phyloP scores from a whole-genome alignment of 345 rosid genomes.

The Physaria fendleri region DNA sequence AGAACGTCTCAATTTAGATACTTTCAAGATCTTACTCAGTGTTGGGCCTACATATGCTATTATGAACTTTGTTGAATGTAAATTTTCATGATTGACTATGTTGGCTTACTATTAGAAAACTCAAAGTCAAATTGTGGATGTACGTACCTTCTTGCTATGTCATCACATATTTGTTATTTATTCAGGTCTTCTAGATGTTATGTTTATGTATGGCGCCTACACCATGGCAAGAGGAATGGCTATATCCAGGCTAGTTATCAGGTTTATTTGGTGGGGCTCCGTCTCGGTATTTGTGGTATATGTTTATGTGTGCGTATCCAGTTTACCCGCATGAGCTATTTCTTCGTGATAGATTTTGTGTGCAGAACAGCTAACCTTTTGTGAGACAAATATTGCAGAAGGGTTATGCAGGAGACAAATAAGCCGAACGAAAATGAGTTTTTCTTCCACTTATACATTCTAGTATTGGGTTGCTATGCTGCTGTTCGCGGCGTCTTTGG shows the following conservation, averaged over 20 bases:
- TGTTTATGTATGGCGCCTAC: slow-evolving; percentile 95
- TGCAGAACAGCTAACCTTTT: slow-evolving; percentile 14
- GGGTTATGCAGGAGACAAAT: slow-evolving; percentile 65
- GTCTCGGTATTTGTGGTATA: slow-evolving; percentile 63
- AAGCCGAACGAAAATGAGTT: slow-evolving; percentile 50
- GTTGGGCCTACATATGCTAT: slow-evolving; percentile 80
- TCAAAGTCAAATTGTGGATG: slow-evolving; percentile 9
- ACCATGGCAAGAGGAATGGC: slow-evolving; percentile 95
- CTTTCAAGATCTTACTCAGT: slow-evolving; percentile 76
- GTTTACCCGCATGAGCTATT: not conserved
- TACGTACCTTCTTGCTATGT: slow-evolving; percentile 9
- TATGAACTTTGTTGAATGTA: slow-evolving; percentile 88
- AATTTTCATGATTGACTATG: slow-evolving; percentile 13
- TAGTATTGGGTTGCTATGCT: slow-evolving; percentile 79
- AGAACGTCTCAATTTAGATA: slow-evolving; percentile 47
- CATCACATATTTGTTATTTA: slow-evolving; percentile 18
- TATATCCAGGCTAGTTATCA: slow-evolving; percentile 80
- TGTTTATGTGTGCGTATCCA: slow-evolving; percentile 63
- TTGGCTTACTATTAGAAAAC: slow-evolving; percentile 7
- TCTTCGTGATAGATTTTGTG: slow-evolving; percentile 8
- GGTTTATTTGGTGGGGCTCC: slow-evolving; percentile 82
- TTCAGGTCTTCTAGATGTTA: slow-evolving; percentile 76
- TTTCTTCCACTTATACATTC: slow-evolving; percentile 76
- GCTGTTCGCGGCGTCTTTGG: slow-evolving; percentile 67
- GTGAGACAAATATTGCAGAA: slow-evolving; percentile 46